Base-by-base conservation (phyloP, 1,284 basidiomycete genomes). In the Ustilago sp. region DNA sequence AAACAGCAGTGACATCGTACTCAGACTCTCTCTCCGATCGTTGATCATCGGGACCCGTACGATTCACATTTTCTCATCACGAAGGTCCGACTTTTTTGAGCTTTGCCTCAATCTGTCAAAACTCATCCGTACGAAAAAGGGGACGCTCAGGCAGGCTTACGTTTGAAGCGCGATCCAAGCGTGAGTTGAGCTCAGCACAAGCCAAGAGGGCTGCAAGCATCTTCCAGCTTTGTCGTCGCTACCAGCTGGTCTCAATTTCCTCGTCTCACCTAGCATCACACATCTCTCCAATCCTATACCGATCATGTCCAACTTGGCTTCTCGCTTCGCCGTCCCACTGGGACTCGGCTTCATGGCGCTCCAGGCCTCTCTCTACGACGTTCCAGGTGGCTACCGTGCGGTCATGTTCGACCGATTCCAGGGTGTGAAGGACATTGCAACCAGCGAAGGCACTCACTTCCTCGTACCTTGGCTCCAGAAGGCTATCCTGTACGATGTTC, bases 351-450 rank as follows among this genome's bases (percentile, higher is more conserved):
- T 84, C n/a, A 74, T 86, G 66, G 80, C 80, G 12, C 74, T 85
- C n/a, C 86, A 87, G 67, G 80, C 86, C 8, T 83, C 82, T 41
- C 79, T 87, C 54, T 86, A 86, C 76, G 85, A 86, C 68, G 86
- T 87, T 15, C 85, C 85, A 23, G 86, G 86, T 59, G 95, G 95
- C 53, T 95, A 92, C 88, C 90, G 93, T 63, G 96, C 97, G 34
- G 96, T 99, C 81, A 95, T 99, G 92, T 99, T 99, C 87, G 96
- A 99, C 88, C 90, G 96, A 83, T 99, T 99, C 87, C 90, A 92
- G 63, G 97, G 97, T 87, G 95, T 98, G 55, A 78, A 83, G 73
- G 68, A 74, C 55, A 56, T 71, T 59, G 74, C 81, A 35, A 70
- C 75, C n/a, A 39, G 63, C 57, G 82, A 99, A 88, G 97, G 97